Evolutionary conservation across 257 asterid species (phyloP).

Genomic region (Solanum appendiculatum): DNA sequence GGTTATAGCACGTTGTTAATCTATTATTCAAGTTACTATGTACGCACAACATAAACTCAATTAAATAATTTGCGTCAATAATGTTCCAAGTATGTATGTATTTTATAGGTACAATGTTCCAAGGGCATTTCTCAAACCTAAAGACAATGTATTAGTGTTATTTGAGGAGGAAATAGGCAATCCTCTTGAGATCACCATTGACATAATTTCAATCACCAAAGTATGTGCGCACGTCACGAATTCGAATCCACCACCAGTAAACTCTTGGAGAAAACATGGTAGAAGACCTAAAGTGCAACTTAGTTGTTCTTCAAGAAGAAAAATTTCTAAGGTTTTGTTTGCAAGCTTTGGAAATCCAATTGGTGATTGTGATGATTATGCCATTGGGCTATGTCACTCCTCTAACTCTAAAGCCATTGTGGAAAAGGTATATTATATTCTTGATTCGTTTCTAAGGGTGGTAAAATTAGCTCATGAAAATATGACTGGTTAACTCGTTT

Average conservation of each 20-base stretch:
- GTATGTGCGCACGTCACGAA: slow-evolving; percentile 33
- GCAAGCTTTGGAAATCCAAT: neutral
- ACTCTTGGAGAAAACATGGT: slow-evolving; percentile 8
- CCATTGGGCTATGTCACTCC: slow-evolving; percentile 42
- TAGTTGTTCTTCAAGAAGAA: slow-evolving; percentile 27
- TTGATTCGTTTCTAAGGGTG: neutral
- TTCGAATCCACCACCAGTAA: slow-evolving; percentile 23
- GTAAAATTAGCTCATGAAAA: neutral
- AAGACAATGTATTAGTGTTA: slow-evolving; percentile 44
- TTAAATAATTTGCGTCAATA: neutral
- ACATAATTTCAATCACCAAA: slow-evolving; percentile 37
- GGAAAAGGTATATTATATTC: slow-evolving; percentile 30
- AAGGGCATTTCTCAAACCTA: slow-evolving; percentile 66
- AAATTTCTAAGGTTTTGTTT: neutral
- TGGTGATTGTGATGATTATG: slow-evolving; percentile 39
- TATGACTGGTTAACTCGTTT: neutral
- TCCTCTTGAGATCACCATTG: slow-evolving; percentile 52
- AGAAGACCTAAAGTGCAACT: slow-evolving; percentile 25
- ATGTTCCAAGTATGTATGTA: neutral
- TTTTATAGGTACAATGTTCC: slow-evolving; percentile 74
- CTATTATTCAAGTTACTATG: neutral
- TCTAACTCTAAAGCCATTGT: slow-evolving; percentile 33
- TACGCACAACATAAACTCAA: neutral
- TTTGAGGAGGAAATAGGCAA: slow-evolving; percentile 75
- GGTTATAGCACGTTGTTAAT: neutral